Conservation (phyloP, 306 rosid species). For the Dicorynia guianensis region DNA sequence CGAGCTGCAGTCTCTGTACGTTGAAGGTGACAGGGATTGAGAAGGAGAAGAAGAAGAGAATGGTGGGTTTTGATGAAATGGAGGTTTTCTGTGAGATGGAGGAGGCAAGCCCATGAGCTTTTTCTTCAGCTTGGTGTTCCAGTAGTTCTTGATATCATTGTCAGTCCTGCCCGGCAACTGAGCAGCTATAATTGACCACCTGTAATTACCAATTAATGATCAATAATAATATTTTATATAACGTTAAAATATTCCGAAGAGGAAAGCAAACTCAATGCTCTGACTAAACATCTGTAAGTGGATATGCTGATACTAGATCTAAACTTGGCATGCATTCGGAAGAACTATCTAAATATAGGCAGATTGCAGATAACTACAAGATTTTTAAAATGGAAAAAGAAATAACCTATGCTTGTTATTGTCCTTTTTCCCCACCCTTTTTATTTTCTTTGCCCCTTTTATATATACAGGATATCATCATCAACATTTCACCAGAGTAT, state of each 20-base stretch:
- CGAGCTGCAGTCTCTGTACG: constrained; percentile 41
- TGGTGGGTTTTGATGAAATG: constrained; percentile 42
- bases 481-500: constrained; percentile 11
- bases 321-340: constrained; percentile 56
- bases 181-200: constrained; percentile 99
- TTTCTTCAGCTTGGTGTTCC: constrained; percentile 99
- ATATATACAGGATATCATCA: constrained; percentile 29
- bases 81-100: constrained; percentile 48
- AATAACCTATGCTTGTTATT: not conserved
- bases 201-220: constrained; percentile 19
- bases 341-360: constrained; percentile 40
- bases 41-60: constrained; percentile 34
- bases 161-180: constrained; percentile 97
- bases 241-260: constrained; percentile 17
- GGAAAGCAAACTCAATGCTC: constrained; percentile 17
- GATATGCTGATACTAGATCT: constrained; percentile 50
- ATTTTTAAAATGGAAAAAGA: not conserved
- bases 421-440: not conserved
- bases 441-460: constrained; percentile 35
- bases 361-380: constrained; percentile 40
- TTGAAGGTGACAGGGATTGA: constrained; percentile 30
- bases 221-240: not conserved
- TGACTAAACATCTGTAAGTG: constrained; percentile 29
- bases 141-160: constrained; percentile 96
- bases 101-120: constrained; percentile 72